Conservation (phyloP, 2,329 filamentous ascomycete genomes). For the Epichloe festucae region DNA sequence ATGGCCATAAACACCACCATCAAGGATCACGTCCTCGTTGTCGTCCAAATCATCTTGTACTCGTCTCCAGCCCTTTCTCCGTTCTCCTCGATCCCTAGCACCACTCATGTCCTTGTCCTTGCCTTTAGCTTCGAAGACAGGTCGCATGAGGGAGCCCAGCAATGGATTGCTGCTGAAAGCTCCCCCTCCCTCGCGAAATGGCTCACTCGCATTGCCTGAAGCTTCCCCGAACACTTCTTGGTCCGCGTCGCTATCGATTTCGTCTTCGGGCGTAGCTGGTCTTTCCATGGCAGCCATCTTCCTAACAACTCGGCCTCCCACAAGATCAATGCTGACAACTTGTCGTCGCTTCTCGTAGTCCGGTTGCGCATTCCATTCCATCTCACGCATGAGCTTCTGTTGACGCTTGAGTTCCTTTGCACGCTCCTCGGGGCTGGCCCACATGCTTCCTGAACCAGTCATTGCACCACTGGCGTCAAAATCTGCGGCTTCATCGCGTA, state of each 20-base stretch:
- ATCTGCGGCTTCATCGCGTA: slow-evolving; percentile 69
- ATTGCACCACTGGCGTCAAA: slow-evolving; percentile 39
- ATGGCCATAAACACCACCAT: slow-evolving; percentile 39
- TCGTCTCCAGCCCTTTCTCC: slow-evolving; percentile 38
- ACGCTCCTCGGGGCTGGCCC: slow-evolving; percentile 72
- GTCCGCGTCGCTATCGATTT: slow-evolving; percentile 20
- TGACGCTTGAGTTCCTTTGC: slow-evolving; percentile 75
- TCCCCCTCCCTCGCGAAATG: slow-evolving; percentile 28
- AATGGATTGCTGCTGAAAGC: slow-evolving; percentile 59
- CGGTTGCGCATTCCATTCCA: slow-evolving; percentile 73
- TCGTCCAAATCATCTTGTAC: slow-evolving; percentile 48
- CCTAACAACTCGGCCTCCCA: slow-evolving; percentile 62
- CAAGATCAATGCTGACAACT: slow-evolving; percentile 74
- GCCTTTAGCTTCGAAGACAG: slow-evolving; percentile 41
- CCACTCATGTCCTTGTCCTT: slow-evolving; percentile 27
- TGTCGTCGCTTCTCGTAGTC: slow-evolving; percentile 83
- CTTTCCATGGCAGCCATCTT: slow-evolving; percentile 53
- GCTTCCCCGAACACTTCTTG: slow-evolving; percentile 21
- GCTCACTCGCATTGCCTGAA: slow-evolving; percentile 18
- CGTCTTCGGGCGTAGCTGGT: slow-evolving; percentile 39
- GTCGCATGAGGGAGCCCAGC: slow-evolving; percentile 50
- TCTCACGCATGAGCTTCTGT: slow-evolving; percentile 69
- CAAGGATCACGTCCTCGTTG: slow-evolving; percentile 46
- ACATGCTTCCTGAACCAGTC: slow-evolving; percentile 44
- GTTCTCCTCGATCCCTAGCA: slow-evolving; percentile 28